Conservation (phyloP, 768 basidiomycete species). For the Pisolithus microcarpus region DNA sequence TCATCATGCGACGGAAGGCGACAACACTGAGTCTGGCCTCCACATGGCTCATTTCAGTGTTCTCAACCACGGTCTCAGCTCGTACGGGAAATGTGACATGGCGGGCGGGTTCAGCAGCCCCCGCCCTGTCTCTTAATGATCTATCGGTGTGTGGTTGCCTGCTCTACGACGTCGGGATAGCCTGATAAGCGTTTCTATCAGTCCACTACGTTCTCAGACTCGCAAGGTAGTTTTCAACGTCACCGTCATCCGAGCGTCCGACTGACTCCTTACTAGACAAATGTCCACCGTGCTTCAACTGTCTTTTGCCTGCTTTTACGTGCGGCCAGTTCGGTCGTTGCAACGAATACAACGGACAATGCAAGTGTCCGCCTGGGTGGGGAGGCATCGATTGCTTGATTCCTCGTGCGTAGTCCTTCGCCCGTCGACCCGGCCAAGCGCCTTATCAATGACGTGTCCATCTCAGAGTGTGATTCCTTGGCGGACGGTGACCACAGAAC, state of each 20-base stretch:
- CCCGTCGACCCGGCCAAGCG: neutral
- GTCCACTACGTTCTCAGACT: no score
- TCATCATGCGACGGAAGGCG: neutral
- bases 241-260: no score
- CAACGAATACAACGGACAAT: constrained; percentile 89
- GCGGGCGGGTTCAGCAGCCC: neutral
- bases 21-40: neutral
- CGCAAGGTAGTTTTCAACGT: no score
- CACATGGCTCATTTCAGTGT: neutral
- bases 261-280: constrained; percentile 30
- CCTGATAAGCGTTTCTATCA: no score
- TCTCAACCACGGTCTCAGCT: neutral
- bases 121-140: neutral
- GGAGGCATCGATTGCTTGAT: constrained; percentile 91
- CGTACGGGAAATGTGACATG: neutral
- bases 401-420: constrained; percentile 58
- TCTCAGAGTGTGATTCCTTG: constrained; percentile 85
- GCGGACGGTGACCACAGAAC: constrained; percentile 83
- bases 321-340: constrained; percentile 93
- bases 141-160: neutral
- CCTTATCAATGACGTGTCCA: neutral
- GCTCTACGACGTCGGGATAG: no score
- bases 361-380: constrained; percentile 96
- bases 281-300: constrained; percentile 94
- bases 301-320: constrained; percentile 80